Evolutionary conservation across 2,329 filamentous ascomycete genomes (phyloP).

Genomic region (Sphaerulina vaccinii): DNA sequence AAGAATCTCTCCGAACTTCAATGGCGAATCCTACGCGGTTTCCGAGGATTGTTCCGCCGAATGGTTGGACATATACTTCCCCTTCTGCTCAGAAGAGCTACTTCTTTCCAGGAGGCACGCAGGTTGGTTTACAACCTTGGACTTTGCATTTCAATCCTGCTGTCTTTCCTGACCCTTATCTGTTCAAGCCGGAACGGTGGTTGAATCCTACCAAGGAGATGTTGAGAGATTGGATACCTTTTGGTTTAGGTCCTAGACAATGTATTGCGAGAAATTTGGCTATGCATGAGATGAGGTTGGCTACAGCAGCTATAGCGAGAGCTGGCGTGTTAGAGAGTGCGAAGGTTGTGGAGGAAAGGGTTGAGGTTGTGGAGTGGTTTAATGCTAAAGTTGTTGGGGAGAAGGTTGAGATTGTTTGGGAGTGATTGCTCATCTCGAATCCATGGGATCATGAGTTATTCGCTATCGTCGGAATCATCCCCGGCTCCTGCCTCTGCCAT

Average conservation of each 20-base stretch:
- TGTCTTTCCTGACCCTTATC: constrained; percentile 45
- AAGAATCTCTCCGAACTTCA: constrained; percentile 52
- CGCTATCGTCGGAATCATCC: constrained; percentile 12
- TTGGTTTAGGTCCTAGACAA: constrained; percentile 49
- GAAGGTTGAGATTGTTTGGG: constrained; percentile 45
- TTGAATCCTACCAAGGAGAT: constrained; percentile 40
- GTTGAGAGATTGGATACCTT: constrained; percentile 48
- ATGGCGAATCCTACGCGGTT: constrained; percentile 54
- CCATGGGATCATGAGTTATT: not conserved
- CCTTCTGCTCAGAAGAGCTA: constrained; percentile 19
- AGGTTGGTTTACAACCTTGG: constrained; percentile 48
- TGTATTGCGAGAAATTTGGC: constrained; percentile 55
- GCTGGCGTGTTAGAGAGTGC: constrained; percentile 49
- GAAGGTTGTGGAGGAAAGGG: constrained; percentile 40
- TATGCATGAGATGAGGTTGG: constrained; percentile 45
- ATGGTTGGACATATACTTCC: constrained; percentile 38
- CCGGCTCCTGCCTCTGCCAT: constrained; percentile 19
- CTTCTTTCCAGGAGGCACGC: constrained; percentile 43
- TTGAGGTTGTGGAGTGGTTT: constrained; percentile 58
- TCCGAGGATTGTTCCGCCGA: constrained; percentile 48
- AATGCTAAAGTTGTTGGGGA: constrained; percentile 54
- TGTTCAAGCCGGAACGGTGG: constrained; percentile 54
- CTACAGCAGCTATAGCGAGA: constrained; percentile 45
- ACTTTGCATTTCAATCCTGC: constrained; percentile 49
- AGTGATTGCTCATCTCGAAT: not conserved